These are phyloP conservation scores for Saprolegnia diclina DNA, from an alignment of 352 stramenopile genomes.

Conservation along the genomic window DNA sequence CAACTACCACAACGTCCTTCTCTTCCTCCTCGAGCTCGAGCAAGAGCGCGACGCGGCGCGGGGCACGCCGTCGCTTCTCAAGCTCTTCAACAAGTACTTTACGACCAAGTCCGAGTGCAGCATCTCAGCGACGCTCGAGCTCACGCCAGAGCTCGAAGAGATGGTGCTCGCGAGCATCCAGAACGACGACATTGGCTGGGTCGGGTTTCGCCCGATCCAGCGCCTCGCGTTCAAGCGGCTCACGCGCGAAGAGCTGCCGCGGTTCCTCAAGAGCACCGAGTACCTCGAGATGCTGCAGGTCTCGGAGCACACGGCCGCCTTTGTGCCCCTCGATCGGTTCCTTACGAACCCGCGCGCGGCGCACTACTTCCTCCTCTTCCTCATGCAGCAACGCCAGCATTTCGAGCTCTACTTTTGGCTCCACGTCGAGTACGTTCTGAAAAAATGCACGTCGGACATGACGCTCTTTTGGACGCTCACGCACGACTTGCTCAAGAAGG, in stretches of 20 bases:
- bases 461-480: slow-evolving; percentile 65
- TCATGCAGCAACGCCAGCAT: slow-evolving; percentile 83
- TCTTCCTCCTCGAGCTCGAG: slow-evolving; percentile 80
- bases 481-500: slow-evolving; percentile 61
- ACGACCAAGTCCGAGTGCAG: slow-evolving; percentile 72
- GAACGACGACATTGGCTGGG: slow-evolving; percentile 40
- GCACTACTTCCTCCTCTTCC: slow-evolving; percentile 81
- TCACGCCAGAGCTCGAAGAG: slow-evolving; percentile 67
- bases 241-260: slow-evolving; percentile 71
- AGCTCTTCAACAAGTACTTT: slow-evolving; percentile 86
- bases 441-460: slow-evolving; percentile 47
- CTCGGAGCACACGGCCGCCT: slow-evolving; percentile 66
- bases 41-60: slow-evolving; percentile 64
- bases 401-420: slow-evolving; percentile 87
- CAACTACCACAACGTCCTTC: slow-evolving; percentile 77
- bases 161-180: slow-evolving; percentile 69
- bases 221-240: slow-evolving; percentile 81
- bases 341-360: slow-evolving; percentile 66
- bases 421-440: slow-evolving; percentile 82
- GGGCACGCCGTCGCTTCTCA: slow-evolving; percentile 57
- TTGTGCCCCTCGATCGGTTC: slow-evolving; percentile 73
- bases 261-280: slow-evolving; percentile 77
- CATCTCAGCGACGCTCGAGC: slow-evolving; percentile 73
- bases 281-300: slow-evolving; percentile 82
- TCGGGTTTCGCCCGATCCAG: slow-evolving; percentile 79